phyloP scores from a whole-genome alignment of 495 filamentous ascomycete genomes.

The Bacidia gigantensis region DNA sequence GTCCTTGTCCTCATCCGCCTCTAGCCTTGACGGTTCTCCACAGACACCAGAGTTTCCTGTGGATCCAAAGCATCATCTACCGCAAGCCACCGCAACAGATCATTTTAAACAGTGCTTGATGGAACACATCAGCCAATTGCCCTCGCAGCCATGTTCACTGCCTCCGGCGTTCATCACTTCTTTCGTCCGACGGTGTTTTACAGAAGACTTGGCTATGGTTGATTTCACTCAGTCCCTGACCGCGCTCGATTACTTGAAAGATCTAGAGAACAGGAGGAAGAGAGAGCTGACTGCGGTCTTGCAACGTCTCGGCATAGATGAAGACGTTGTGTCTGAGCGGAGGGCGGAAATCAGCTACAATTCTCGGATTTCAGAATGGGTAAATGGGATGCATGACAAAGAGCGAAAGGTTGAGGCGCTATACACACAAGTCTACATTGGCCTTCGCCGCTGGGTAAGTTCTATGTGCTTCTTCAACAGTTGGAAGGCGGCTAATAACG shows the following conservation, averaged over 20 bases:
- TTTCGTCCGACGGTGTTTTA: conserved; percentile 52
- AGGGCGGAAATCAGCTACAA: conserved; percentile 29
- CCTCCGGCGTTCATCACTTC: conserved; percentile 53
- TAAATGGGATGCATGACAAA: conserved; percentile 37
- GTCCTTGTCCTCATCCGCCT: conserved; percentile 25
- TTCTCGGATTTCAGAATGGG: conserved; percentile 42
- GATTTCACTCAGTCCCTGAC: conserved; percentile 63
- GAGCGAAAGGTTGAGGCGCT: conserved; percentile 43
- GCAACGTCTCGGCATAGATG: conserved; percentile 30
- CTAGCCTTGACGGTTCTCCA: conserved; percentile 26
- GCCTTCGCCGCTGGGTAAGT: conserved; percentile 57
- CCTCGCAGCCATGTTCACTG: conserved; percentile 50
- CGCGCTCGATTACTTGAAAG: conserved; percentile 57
- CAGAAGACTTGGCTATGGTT: conserved; percentile 39
- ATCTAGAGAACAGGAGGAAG: conserved; percentile 50
- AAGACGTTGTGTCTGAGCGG: conserved; percentile 25
- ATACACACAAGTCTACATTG: conserved; percentile 54
- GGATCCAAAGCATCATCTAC: conserved; percentile 24
- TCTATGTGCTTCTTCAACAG: no score
- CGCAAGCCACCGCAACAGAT: conserved; percentile 32
- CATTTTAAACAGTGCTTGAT: conserved; percentile 51
- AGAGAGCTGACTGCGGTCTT: conserved; percentile 41
- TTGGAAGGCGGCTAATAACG: no score
- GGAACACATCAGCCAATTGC: conserved; percentile 47
- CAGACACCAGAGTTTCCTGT: conserved; percentile 23